Evolutionary conservation across 805 yeast genomes (phyloP).

Genomic region (Candida maltosa): DNA sequence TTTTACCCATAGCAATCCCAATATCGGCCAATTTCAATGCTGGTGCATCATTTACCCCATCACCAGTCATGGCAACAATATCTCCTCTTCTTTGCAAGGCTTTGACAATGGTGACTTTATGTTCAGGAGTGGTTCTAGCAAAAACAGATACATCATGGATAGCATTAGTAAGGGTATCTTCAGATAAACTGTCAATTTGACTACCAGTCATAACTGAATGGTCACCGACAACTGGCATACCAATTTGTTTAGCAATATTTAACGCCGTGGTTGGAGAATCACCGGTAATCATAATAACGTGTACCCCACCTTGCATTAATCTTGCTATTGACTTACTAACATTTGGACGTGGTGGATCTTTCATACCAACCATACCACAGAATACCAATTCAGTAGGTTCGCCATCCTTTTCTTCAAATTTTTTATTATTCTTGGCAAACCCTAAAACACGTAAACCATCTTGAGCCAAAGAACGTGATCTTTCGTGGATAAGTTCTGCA

Average conservation of each 20-base stretch:
- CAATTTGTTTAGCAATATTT: conserved; percentile 84
- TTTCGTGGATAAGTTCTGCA: conserved; percentile 44
- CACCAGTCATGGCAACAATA: conserved; percentile 99
- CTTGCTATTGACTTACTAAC: conserved; percentile 73
- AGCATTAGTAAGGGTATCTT: conserved; percentile 67
- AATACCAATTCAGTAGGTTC: conserved; percentile 65
- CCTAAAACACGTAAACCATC: conserved; percentile 87
- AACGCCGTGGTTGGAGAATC: conserved; percentile 85
- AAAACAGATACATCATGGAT: conserved; percentile 83
- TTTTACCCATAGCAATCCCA: conserved; percentile 89
- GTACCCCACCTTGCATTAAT: conserved; percentile 89
- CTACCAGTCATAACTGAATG: conserved; percentile 82
- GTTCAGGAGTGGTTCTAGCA: conserved; percentile 95
- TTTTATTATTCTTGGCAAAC: conserved; percentile 54
- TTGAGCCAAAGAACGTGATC: conserved; percentile 65
- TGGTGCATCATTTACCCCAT: conserved; percentile 99
- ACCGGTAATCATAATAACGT: conserved; percentile 97
- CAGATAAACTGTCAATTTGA: conserved; percentile 69
- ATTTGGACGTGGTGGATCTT: conserved; percentile 94
- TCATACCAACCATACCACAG: conserved; percentile 90
- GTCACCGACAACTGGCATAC: conserved; percentile 71
- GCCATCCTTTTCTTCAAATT: conserved; percentile 27
- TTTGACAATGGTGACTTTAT: conserved; percentile 83
- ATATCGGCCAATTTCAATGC: conserved; percentile 94
- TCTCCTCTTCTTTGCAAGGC: conserved; percentile 90